Percentiles rank a stretch among this genome's conserved stretches.
Evolutionary conservation across 2,329 filamentous ascomycete genomes (phyloP).

Genomic region (Cladosporium sp.): DNA sequence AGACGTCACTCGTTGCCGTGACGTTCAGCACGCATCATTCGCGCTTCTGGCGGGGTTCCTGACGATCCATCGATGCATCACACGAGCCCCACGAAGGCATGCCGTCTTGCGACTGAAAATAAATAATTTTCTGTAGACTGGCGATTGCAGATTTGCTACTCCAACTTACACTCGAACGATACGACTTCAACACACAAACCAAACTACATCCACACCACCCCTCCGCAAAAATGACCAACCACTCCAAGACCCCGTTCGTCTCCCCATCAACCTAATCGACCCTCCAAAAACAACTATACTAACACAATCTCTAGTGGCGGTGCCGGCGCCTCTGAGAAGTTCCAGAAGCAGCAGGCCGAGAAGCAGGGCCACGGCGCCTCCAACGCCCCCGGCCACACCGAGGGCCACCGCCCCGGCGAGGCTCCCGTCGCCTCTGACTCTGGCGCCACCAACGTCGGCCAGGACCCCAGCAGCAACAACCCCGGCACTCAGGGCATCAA

Average conservation of each 20-base stretch:
- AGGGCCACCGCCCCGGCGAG: constrained; percentile 24
- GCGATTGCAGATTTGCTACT: neutral
- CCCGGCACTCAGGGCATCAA: constrained; percentile 32
- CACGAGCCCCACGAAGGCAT: neutral
- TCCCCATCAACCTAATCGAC: neutral
- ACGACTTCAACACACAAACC: neutral
- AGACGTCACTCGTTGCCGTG: neutral
- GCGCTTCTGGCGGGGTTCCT: neutral
- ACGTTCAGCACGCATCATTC: neutral
- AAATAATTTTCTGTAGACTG: neutral
- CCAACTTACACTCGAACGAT: neutral
- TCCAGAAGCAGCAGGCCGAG: constrained; percentile 31
- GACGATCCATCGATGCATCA: neutral
- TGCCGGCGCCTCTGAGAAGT: constrained; percentile 26
- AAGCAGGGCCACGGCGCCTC: constrained; percentile 28
- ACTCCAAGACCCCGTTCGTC: neutral
- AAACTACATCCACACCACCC: neutral
- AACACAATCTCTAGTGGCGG: constrained; percentile 1
- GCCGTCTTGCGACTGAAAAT: neutral
- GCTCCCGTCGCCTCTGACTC: constrained; percentile 32
- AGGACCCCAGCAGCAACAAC: constrained; percentile 25
- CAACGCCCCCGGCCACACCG: constrained; percentile 28
- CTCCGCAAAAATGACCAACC: neutral
- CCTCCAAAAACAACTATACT: neutral
- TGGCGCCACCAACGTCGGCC: constrained; percentile 27